Percentiles rank a stretch among this genome's conserved stretches.
phyloP scores from a whole-genome alignment of 1,139 yeast genomes.

The Debaryomyces sp. region DNA sequence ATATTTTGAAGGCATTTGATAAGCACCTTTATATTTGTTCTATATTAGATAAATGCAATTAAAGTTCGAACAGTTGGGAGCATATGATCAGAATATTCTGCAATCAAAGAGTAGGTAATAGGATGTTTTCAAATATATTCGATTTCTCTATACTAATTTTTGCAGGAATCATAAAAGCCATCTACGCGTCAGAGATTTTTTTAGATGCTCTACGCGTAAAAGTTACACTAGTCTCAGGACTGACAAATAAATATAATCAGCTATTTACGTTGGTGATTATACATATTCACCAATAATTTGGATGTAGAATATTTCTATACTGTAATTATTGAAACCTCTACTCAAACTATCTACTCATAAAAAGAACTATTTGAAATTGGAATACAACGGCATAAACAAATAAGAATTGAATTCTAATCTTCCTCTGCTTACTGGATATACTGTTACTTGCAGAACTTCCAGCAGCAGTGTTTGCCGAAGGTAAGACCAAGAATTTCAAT shows the following conservation, averaged over 20 bases:
- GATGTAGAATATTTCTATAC: neutral
- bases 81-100: neutral
- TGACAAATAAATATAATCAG: neutral
- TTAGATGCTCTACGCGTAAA: neutral
- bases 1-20: conserved; percentile 5
- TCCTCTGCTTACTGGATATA: conserved; percentile 67
- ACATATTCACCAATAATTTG: neutral
- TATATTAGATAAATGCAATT: neutral
- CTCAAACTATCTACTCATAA: conserved; percentile 34
- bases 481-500: conserved; percentile 72
- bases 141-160: neutral
- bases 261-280: neutral
- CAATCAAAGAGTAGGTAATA: neutral
- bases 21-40: neutral
- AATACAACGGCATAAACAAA: conserved; percentile 83
- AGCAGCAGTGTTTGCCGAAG: conserved; percentile 48
- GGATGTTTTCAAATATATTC: neutral
- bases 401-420: conserved; percentile 82
- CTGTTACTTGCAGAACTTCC: conserved; percentile 51
- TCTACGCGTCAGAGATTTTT: conserved; percentile 4
- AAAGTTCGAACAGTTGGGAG: neutral
- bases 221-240: neutral
- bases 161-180: neutral
- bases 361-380: conserved; percentile 56
- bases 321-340: neutral